Conservation (phyloP, 441 rosid genomes). For the Sinapis alba region DNA sequence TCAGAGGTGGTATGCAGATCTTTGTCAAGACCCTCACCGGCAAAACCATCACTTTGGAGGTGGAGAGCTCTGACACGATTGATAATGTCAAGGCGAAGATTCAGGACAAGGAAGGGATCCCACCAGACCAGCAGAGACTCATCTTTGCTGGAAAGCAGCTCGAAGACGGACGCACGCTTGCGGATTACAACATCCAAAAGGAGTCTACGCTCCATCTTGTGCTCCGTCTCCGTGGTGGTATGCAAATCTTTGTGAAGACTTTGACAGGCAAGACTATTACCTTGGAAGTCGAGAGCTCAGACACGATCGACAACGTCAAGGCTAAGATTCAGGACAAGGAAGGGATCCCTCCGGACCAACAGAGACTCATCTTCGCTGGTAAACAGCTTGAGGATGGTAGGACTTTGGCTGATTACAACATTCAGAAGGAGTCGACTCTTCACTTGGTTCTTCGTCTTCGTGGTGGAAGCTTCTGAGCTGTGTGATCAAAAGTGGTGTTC, state of each 20-base stretch:
- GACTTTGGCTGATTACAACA: constrained; percentile 19
- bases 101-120: constrained; percentile 44
- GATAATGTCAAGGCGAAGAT: constrained; percentile 39
- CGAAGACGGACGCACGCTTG: constrained; percentile 38
- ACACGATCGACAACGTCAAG: constrained; percentile 25
- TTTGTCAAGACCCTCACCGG: constrained; percentile 41
- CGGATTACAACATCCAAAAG: constrained; percentile 44
- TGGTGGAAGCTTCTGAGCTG: constrained; percentile 31
- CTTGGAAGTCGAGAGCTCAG: constrained; percentile 29
- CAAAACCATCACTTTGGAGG: constrained; percentile 34
- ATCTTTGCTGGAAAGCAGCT: constrained; percentile 45
- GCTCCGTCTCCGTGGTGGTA: constrained; percentile 31
- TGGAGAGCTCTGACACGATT: constrained; percentile 40
- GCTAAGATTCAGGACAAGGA: constrained; percentile 44
- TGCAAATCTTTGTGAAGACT: constrained; percentile 29
- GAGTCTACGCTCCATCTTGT: constrained; percentile 45
- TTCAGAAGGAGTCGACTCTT: constrained; percentile 30
- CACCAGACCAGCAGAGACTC: constrained; percentile 42
- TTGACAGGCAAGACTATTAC: constrained; percentile 28
- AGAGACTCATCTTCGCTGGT: constrained; percentile 43
- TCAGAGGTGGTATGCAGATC: constrained; percentile 43
- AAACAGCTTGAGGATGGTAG: constrained; percentile 44
- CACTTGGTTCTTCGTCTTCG: constrained; percentile 38
- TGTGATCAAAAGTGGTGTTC: constrained; percentile 11
- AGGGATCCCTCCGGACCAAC: constrained; percentile 45